phyloP scores from a whole-genome alignment of 2,329 filamentous ascomycete species.

The Coniochaeta prunicola region DNA sequence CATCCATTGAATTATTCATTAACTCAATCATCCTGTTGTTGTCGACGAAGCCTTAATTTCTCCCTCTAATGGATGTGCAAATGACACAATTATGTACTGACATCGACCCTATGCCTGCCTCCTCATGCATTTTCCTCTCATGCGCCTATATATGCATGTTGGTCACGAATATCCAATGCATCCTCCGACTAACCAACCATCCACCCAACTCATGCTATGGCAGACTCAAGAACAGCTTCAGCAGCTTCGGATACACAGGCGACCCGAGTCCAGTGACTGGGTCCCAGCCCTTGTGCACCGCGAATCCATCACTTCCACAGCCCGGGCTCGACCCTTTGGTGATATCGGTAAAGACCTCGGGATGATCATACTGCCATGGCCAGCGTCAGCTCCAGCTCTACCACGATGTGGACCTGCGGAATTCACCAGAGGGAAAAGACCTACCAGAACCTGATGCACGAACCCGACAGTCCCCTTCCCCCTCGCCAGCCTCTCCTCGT shows the following conservation, averaged over 20 bases:
- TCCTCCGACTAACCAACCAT: neutral
- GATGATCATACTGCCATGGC: conserved; percentile 15
- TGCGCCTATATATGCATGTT: neutral
- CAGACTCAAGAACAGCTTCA: conserved; percentile 12
- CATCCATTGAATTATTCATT: too few species aligned
- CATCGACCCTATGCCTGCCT: too few species aligned
- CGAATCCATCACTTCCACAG: conserved; percentile 22
- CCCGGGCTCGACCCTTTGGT: conserved; percentile 21
- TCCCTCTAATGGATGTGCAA: too few species aligned
- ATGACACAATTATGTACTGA: too few species aligned
- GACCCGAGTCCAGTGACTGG: conserved; percentile 17
- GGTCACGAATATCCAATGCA: too few species aligned
- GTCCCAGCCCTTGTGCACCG: conserved; percentile 19
- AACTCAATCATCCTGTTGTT: too few species aligned
- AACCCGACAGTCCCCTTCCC: conserved; percentile 33
- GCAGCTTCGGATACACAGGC: conserved; percentile 15
- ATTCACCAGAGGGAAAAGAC: neutral
- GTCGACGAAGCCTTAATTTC: too few species aligned
- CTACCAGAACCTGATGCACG: conserved; percentile 21
- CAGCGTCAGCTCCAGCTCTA: neutral
- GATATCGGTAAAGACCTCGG: conserved; percentile 22
- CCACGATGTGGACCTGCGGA: too few species aligned
- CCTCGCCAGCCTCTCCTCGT: conserved; percentile 47
- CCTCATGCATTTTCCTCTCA: neutral
- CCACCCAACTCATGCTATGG: neutral